Conservation (phyloP, 2,329 filamentous ascomycete genomes). For the Talaromyces pinophilus region DNA sequence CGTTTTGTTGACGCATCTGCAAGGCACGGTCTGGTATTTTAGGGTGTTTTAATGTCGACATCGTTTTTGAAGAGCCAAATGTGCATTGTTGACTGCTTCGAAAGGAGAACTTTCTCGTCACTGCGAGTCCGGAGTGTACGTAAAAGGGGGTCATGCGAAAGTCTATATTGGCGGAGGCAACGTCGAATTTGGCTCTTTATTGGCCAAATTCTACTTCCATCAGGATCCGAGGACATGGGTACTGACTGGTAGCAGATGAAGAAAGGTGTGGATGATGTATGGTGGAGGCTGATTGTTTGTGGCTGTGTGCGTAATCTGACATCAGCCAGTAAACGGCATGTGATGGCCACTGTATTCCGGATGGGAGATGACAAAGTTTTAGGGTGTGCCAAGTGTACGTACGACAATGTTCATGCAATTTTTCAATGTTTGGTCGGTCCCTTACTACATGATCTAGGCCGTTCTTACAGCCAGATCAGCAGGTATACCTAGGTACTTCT, state of each 20-base stretch:
- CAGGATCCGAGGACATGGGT: not conserved
- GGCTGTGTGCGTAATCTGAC: not conserved
- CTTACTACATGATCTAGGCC: not conserved
- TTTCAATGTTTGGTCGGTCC: not conserved
- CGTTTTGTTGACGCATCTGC: not conserved
- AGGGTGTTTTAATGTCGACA: not conserved
- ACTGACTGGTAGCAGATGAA: not conserved
- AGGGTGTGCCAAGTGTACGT: not conserved
- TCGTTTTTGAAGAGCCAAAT: not conserved
- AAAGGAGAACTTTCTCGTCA: not conserved
- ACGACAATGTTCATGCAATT: not conserved
- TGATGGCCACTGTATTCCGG: not conserved
- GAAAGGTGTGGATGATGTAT: not conserved
- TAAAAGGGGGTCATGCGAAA: not conserved
- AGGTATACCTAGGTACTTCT: not conserved
- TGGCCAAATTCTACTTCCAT: not conserved
- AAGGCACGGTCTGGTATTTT: slow-evolving; percentile 3
- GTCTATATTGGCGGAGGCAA: not conserved
- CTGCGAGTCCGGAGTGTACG: not conserved
- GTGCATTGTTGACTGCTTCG: not conserved
- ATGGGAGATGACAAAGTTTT: not conserved
- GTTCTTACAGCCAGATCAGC: not conserved
- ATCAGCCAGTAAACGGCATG: not conserved
- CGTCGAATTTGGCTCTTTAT: not conserved
- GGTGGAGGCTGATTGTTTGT: slow-evolving; percentile 6